Percentiles rank a stretch among this genome's conserved stretches.
Evolutionary conservation across 2,329 filamentous ascomycete genomes (phyloP).

Genomic region (Ceratocystis eucalypticola): DNA sequence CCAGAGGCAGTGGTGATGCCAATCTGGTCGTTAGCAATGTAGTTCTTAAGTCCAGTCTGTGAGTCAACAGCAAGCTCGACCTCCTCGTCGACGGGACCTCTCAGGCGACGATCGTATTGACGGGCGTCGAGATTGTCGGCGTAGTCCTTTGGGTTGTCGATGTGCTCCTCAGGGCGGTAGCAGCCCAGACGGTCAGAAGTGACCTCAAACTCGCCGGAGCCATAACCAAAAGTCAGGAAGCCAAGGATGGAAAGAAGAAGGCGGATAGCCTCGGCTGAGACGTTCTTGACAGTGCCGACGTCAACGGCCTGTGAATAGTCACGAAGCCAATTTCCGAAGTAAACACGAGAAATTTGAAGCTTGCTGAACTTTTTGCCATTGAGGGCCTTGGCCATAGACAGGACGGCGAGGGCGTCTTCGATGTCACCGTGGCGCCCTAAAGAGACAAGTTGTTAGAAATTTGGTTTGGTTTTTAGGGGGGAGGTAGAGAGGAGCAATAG

Average conservation of each 20-base stretch:
- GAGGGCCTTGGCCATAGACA: slow-evolving; percentile 43
- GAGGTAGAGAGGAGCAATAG: background rate
- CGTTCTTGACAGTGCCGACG: slow-evolving; percentile 79
- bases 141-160: slow-evolving; percentile 74
- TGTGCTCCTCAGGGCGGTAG: slow-evolving; percentile 63
- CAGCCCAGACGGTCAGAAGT: slow-evolving; percentile 67
- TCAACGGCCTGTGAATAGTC: slow-evolving; percentile 94
- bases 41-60: slow-evolving; percentile 72
- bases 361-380: slow-evolving; percentile 72
- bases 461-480: background rate
- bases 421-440: slow-evolving; percentile 78
- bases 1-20: slow-evolving; percentile 71
- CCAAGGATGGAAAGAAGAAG: slow-evolving; percentile 79
- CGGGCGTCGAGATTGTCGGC: slow-evolving; percentile 78
- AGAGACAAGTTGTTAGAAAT: background rate
- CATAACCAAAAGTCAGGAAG: slow-evolving; percentile 79
- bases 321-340: slow-evolving; percentile 90
- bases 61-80: slow-evolving; percentile 68
- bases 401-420: slow-evolving; percentile 70
- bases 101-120: slow-evolving; percentile 65
- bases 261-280: slow-evolving; percentile 80
- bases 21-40: slow-evolving; percentile 73
- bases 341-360: slow-evolving; percentile 74
- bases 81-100: slow-evolving; percentile 66
- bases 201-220: slow-evolving; percentile 75